Conservation (phyloP, 257 asterid genomes). For the Gynochthodes officinalis region DNA sequence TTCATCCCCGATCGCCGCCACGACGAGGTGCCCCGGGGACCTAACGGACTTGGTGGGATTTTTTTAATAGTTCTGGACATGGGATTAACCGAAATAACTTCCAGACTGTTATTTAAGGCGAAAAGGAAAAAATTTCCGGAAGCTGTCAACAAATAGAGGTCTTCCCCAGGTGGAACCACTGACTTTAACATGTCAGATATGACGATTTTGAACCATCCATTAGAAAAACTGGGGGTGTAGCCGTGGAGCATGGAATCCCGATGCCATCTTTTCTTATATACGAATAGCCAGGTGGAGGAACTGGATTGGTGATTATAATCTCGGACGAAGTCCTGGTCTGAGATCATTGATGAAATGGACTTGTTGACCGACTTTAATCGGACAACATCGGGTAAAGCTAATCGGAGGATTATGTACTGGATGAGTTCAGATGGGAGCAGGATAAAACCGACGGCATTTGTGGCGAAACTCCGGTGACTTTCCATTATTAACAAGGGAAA, state of each 20-base stretch:
- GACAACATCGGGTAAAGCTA: constrained; percentile 39
- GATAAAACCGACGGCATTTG: constrained; percentile 37
- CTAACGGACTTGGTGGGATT: constrained; percentile 43
- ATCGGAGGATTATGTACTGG: constrained; percentile 33
- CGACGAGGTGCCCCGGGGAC: constrained; percentile 45
- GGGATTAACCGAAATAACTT: constrained; percentile 40
- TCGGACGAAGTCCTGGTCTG: constrained; percentile 35
- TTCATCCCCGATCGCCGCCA: constrained; percentile 50
- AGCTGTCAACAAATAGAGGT: constrained; percentile 41
- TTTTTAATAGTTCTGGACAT: constrained; percentile 26
- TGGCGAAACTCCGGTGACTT: constrained; percentile 24
- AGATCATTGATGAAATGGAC: constrained; percentile 24
- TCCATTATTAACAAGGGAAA: constrained; percentile 23
- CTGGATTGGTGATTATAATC: constrained; percentile 31
- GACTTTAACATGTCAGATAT: constrained; percentile 30
- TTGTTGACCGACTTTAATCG: constrained; percentile 32
- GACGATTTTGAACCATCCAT: constrained; percentile 35
- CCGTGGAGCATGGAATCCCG: constrained; percentile 43
- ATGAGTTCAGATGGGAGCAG: constrained; percentile 44
- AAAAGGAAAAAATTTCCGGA: constrained; percentile 40
- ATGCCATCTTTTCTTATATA: constrained; percentile 38
- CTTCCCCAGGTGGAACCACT: constrained; percentile 42
- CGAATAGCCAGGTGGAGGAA: constrained; percentile 37
- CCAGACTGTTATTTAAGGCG: constrained; percentile 37
- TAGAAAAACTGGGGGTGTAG: constrained; percentile 22